Evolutionary conservation across 2,329 filamentous ascomycete species (phyloP), one percentile per base, ranked within the genome.

Genomic region (Exophiala sp.): DNA sequence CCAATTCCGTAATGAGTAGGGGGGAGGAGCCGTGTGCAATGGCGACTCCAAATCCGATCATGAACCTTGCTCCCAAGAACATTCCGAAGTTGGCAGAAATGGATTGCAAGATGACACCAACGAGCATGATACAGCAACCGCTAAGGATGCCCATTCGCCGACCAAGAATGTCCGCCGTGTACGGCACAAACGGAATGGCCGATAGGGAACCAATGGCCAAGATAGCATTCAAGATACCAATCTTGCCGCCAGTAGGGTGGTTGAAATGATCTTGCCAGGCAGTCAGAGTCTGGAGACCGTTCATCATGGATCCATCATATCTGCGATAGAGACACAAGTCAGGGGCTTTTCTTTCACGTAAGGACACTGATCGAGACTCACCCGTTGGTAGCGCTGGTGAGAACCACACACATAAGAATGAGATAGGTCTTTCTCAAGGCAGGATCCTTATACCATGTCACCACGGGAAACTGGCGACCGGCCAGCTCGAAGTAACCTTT

Each of bases 101-200:
- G 21, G 74, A 70, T 62, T 85, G 82, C 1, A 85, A 70, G 27
- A 73, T 68, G 1, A 78, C 78, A 6, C 81, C 82, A 21, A 84
- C 32, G 3, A 74, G 61, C 62, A 77, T 80, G 60, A 83, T 76
- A n/a, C 72, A 55, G 8, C 78, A 34, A 1, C 29, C 43, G 24
- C 18, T 23, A 3, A 58, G 49, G 27, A 66, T 49, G 2, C 53
- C 59, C 34, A 53, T 48, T 27, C 55, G 52, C 2, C 64, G 58
- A 37, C 64, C 64, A 8, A 53, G 40, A 44, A 47, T 49, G 49
- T 65, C 60, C 8, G 50, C 47, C 1, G 60, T 11, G n/a, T 43
- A 50, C 18, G 56, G 59, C 22, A 53, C 43, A 22, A 61, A 38
- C 16, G 52, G 53, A 8, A 46, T 43, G 10, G 55, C 50, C 3